A percentile compares a stretch with the other conserved stretches of the same genome.
These are phyloP conservation scores for Eimeria brunetti DNA, from an alignment of 169 alveolate species.

Conservation along the genomic window DNA sequence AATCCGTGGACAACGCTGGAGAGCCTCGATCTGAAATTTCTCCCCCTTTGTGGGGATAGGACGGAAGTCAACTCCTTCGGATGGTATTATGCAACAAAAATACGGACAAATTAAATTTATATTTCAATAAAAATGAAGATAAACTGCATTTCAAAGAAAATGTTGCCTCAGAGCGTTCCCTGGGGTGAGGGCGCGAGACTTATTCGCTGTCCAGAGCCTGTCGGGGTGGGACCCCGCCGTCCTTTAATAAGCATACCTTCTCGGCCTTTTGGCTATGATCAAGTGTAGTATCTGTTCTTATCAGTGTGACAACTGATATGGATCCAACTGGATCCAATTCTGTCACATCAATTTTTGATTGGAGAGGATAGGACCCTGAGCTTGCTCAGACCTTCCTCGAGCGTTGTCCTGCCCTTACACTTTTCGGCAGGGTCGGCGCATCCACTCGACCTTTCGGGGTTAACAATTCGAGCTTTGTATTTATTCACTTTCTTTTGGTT, in stretches of 20 bases:
- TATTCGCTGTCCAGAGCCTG: slow-evolving; percentile 17
- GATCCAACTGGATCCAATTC: slow-evolving; percentile 84
- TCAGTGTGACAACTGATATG: slow-evolving; percentile 97
- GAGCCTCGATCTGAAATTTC: no score
- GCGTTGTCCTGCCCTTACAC: slow-evolving; percentile 83
- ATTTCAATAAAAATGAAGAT: neutral
- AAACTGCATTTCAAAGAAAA: neutral
- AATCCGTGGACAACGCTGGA: no score
- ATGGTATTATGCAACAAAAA: no score
- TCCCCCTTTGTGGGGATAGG: no score
- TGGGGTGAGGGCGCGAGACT: neutral
- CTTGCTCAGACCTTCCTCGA: slow-evolving; percentile 81
- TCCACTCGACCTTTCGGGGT: slow-evolving; percentile 82
- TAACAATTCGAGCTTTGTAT: neutral
- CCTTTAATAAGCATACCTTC: slow-evolving; percentile 91
- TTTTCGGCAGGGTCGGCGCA: slow-evolving; percentile 77
- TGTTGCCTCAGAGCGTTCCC: neutral
- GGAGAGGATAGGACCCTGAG: slow-evolving; percentile 79
- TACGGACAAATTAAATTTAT: neutral
- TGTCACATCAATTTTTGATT: slow-evolving; percentile 83
- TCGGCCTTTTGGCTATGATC: slow-evolving; percentile 98
- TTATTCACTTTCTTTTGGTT: no score
- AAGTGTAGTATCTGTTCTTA: slow-evolving; percentile 98
- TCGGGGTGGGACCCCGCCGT: slow-evolving; percentile 12
- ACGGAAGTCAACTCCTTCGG: no score